phyloP scores from a whole-genome alignment of 805 yeast species.

The Teunomyces kruisii region DNA sequence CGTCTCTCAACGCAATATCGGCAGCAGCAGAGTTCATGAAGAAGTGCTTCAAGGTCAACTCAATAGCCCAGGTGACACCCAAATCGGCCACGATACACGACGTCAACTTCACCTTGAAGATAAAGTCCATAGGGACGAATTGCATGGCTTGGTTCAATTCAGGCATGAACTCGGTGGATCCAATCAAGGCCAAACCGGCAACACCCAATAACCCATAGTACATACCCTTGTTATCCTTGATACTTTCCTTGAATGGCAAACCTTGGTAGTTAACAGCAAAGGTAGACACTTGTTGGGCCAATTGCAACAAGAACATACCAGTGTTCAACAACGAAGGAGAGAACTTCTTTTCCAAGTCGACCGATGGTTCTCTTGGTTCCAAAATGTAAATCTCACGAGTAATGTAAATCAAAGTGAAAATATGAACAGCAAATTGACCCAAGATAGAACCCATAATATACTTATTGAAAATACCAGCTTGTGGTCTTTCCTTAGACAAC shows the following conservation, averaged over 20 bases:
- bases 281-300: conserved; percentile 96
- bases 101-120: conserved; percentile 79
- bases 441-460: conserved; percentile 97
- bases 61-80: conserved; percentile 73
- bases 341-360: conserved; percentile 87
- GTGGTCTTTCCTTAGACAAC: conserved; percentile 92
- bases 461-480: conserved; percentile 91
- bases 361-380: conserved; percentile 90
- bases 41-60: conserved; percentile 73
- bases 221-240: conserved; percentile 92
- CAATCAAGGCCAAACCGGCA: conserved; percentile 81
- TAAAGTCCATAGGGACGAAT: conserved; percentile 78
- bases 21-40: conserved; percentile 92
- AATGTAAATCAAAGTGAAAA: conserved; percentile 76
- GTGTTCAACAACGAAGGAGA: conserved; percentile 90
- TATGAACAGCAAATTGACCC: conserved; percentile 94
- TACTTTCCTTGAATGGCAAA: conserved; percentile 90
- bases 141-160: conserved; percentile 90
- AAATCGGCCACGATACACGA: conserved; percentile 72
- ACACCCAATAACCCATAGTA: conserved; percentile 93
- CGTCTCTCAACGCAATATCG: conserved; percentile 68
- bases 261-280: conserved; percentile 98
- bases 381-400: conserved; percentile 78
- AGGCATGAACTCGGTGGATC: conserved; percentile 92
- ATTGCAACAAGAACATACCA: conserved; percentile 89